phyloP scores from a whole-genome alignment of 495 filamentous ascomycete genomes.

The Pseudomonodictys pantanalensis region DNA sequence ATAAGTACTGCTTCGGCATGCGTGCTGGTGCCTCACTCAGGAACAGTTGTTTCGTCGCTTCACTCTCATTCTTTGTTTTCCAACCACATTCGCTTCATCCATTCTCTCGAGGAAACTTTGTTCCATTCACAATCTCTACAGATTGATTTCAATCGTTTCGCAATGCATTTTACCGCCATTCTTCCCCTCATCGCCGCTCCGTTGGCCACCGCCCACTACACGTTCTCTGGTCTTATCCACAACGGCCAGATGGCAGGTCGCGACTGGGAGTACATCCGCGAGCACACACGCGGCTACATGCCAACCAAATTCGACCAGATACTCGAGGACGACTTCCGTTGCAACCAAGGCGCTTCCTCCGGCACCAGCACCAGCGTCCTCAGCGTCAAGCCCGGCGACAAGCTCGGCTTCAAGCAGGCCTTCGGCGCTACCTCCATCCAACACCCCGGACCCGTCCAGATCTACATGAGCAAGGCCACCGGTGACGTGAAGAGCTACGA shows the following conservation, averaged over 20 bases:
- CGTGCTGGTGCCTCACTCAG: too few species aligned
- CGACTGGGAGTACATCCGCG: not conserved
- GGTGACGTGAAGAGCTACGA: conserved; percentile 7
- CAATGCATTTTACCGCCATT: too few species aligned
- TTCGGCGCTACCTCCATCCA: conserved; percentile 3
- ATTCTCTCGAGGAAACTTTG: too few species aligned
- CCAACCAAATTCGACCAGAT: not conserved
- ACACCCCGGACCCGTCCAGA: conserved; percentile 2
- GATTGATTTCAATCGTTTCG: not conserved
- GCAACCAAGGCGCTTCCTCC: not conserved
- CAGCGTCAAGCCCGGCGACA: conserved; percentile 7
- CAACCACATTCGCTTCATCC: too few species aligned
- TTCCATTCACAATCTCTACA: not conserved
- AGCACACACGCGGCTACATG: not conserved
- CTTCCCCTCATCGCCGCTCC: not conserved
- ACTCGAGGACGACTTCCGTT: not conserved
- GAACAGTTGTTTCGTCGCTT: too few species aligned
- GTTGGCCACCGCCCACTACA: not conserved
- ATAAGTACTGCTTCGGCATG: too few species aligned
- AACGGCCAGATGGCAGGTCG: not conserved
- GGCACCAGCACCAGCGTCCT: not conserved
- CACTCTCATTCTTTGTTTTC: too few species aligned
- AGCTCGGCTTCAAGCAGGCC: conserved; percentile 3
- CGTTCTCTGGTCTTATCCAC: not conserved
- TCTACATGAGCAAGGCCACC: conserved; percentile 12